phyloP scores from a whole-genome alignment of 768 basidiomycete species.

The Vararia minispora region DNA sequence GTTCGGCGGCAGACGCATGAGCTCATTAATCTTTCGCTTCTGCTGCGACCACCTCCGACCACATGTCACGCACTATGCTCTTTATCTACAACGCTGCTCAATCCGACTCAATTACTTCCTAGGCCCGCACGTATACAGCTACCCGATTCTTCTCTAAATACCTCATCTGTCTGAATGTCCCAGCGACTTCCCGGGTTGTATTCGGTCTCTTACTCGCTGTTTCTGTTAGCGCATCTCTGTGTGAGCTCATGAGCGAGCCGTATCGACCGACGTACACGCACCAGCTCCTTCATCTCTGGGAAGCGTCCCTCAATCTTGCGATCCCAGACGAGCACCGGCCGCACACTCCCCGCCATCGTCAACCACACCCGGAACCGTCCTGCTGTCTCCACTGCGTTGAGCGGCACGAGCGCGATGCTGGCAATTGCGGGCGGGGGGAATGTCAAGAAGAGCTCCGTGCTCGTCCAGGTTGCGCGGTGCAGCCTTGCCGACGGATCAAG shows the following conservation, averaged over 20 bases:
- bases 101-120: too few species aligned
- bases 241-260: background rate
- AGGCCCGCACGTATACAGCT: too few species aligned
- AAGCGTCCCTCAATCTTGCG: conserved; percentile 86
- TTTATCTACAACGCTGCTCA: too few species aligned
- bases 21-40: too few species aligned
- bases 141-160: too few species aligned
- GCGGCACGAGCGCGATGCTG: conserved; percentile 61
- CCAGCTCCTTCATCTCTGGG: conserved; percentile 79
- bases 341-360: conserved; percentile 23
- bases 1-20: too few species aligned
- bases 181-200: conserved; percentile 72
- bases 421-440: conserved; percentile 72
- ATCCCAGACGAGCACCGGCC: conserved; percentile 67
- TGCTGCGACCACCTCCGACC: too few species aligned
- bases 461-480: conserved; percentile 88
- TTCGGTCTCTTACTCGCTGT: conserved; percentile 72
- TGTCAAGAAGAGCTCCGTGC: conserved; percentile 84
- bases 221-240: conserved; percentile 40
- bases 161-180: conserved; percentile 79
- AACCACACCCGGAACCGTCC: conserved; percentile 93
- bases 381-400: conserved; percentile 70
- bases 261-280: conserved; percentile 26
- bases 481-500: conserved; percentile 40
- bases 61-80: too few species aligned